Conservation (phyloP, 441 rosid genomes). For the Gossypium lobatum region DNA sequence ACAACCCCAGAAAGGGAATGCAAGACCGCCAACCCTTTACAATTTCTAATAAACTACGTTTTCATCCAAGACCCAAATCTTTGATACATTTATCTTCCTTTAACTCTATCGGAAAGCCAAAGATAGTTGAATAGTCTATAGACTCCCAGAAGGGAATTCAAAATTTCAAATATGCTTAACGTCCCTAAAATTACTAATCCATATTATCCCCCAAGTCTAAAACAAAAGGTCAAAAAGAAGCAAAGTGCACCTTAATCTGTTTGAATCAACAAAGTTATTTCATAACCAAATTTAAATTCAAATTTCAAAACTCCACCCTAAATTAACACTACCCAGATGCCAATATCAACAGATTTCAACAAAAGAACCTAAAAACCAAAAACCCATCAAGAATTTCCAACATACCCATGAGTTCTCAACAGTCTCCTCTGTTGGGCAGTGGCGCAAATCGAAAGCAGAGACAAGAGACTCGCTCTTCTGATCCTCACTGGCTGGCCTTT, state of each 20-base stretch:
- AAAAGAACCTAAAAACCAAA: conserved; percentile 6
- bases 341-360: conserved; percentile 2
- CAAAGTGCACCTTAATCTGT: not conserved
- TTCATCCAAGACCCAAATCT: not conserved
- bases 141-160: not conserved
- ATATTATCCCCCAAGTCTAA: not conserved
- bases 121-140: not conserved
- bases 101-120: not conserved
- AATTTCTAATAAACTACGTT: not conserved
- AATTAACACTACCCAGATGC: conserved; percentile 9
- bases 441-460: conserved; percentile 71
- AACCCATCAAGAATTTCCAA: conserved; percentile 11
- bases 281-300: not conserved
- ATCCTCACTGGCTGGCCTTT: conserved; percentile 76
- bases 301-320: not conserved
- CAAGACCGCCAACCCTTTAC: not conserved
- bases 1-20: not conserved
- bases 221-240: not conserved
- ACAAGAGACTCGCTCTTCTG: conserved; percentile 71
- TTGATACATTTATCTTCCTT: not conserved
- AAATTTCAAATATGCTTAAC: not conserved
- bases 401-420: conserved; percentile 63
- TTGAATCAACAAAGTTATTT: not conserved
- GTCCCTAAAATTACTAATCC: not conserved
- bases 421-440: conserved; percentile 70